phyloP scores from a whole-genome alignment of 2,329 filamentous ascomycete genomes.

The Sclerotinia spermophila region DNA sequence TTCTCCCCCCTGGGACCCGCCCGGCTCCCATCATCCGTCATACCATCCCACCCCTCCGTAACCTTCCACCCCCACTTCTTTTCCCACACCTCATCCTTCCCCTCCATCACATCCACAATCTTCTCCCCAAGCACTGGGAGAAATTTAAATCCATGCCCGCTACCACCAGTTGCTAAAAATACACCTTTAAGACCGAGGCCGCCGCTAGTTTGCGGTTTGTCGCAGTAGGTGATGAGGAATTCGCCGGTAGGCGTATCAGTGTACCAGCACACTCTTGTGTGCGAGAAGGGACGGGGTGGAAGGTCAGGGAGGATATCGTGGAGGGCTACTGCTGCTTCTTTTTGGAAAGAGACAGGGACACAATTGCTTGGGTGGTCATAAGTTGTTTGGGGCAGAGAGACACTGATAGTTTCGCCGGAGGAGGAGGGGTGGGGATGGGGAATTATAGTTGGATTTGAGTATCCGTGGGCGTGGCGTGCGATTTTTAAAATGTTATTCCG shows the following conservation, averaged over 20 bases:
- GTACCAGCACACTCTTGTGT: conserved; percentile 59
- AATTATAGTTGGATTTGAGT: conserved; percentile 42
- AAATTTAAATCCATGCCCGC: conserved; percentile 50
- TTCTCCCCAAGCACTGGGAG: conserved; percentile 46
- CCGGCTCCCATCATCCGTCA: conserved; percentile 34
- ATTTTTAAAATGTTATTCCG: conserved; percentile 52
- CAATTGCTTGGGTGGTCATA: conserved; percentile 25
- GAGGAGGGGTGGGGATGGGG: conserved; percentile 23
- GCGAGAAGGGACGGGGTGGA: conserved; percentile 48
- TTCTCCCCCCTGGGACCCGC: conserved; percentile 32
- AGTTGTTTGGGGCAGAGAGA: conserved; percentile 29
- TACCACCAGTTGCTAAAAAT: conserved; percentile 48
- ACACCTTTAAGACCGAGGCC: conserved; percentile 46
- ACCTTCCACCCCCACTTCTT: conserved; percentile 53
- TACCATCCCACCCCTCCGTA: conserved; percentile 32
- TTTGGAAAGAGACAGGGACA: conserved; percentile 29
- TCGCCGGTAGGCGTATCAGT: conserved; percentile 62
- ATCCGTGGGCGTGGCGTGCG: conserved; percentile 58
- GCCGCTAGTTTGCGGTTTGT: neutral
- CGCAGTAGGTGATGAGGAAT: conserved; percentile 54
- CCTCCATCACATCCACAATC: conserved; percentile 42
- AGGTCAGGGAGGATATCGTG: conserved; percentile 51
- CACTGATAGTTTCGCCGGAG: conserved; percentile 16
- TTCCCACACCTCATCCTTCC: conserved; percentile 42
- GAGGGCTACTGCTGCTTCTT: conserved; percentile 27